Evolutionary conservation across 305 asterid genomes (phyloP).

Genomic region (Fraxinus nigra): DNA sequence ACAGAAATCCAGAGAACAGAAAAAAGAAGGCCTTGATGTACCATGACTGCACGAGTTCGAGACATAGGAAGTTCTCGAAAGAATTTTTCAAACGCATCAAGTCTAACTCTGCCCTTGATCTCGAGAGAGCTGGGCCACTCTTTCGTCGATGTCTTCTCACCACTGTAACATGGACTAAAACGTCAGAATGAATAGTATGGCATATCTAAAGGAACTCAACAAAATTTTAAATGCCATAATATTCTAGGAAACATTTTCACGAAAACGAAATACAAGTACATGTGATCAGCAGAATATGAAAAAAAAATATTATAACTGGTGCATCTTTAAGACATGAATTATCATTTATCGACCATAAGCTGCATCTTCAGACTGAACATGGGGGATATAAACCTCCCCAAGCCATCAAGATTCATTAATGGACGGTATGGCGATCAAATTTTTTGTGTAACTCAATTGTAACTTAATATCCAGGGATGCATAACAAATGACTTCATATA

Average conservation of each 20-base stretch:
- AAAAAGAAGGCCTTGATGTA: slow-evolving; percentile 61
- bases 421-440: background rate
- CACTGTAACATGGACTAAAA: slow-evolving; percentile 49
- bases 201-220: background rate
- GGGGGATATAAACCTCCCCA: background rate
- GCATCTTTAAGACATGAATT: background rate
- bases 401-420: background rate
- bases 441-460: background rate
- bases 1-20: slow-evolving; percentile 40
- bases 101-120: slow-evolving; percentile 92
- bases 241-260: background rate
- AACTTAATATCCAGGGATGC: background rate
- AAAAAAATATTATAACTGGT: background rate
- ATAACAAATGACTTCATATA: background rate
- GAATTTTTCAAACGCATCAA: slow-evolving; percentile 91
- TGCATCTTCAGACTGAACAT: background rate
- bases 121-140: slow-evolving; percentile 90
- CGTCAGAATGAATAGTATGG: slow-evolving; percentile 23
- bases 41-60: slow-evolving; percentile 99
- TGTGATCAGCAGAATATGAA: background rate
- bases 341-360: background rate
- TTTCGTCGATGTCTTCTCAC: slow-evolving; percentile 76
- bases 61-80: slow-evolving; percentile 92
- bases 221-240: background rate
- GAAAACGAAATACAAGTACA: background rate